phyloP scores from a whole-genome alignment of 2,329 filamentous ascomycete genomes.

The Pseudocercospora ulei region DNA sequence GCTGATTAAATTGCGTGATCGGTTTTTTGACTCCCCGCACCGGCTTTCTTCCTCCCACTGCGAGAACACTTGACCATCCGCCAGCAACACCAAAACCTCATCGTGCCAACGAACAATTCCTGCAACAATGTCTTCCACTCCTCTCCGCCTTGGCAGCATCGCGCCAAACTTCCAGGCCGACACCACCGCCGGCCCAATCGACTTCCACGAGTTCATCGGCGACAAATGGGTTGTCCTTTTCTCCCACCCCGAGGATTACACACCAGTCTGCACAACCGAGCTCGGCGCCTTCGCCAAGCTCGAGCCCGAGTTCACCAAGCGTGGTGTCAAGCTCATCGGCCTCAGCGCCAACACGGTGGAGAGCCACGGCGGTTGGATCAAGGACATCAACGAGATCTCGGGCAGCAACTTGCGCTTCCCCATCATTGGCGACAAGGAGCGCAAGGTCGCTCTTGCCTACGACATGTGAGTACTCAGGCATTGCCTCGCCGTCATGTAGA shows the following conservation, averaged over 20 bases:
- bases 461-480: slow-evolving; percentile 43
- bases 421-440: slow-evolving; percentile 47
- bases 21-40: background rate
- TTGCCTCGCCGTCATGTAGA: too few relatives aligned
- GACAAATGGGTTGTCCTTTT: slow-evolving; percentile 62
- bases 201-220: slow-evolving; percentile 64
- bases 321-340: slow-evolving; percentile 54
- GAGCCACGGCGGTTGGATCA: slow-evolving; percentile 45
- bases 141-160: slow-evolving; percentile 55
- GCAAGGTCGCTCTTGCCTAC: slow-evolving; percentile 45
- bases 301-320: slow-evolving; percentile 54
- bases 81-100: background rate
- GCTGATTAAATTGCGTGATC: background rate
- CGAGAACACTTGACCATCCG: background rate
- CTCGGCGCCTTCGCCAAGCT: slow-evolving; percentile 55
- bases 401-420: slow-evolving; percentile 43
- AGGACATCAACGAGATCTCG: slow-evolving; percentile 46
- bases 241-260: slow-evolving; percentile 58
- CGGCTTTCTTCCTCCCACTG: background rate
- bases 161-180: slow-evolving; percentile 62
- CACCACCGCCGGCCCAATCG: slow-evolving; percentile 55
- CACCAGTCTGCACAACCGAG: slow-evolving; percentile 54
- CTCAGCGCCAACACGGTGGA: slow-evolving; percentile 46
- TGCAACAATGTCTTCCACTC: slow-evolving; percentile 19
- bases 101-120: too few relatives aligned